Percentiles rank a stretch among this genome's conserved stretches.
Evolutionary conservation across 129 eudicot species (phyloP).

Genomic region (Artemisia annua): DNA sequence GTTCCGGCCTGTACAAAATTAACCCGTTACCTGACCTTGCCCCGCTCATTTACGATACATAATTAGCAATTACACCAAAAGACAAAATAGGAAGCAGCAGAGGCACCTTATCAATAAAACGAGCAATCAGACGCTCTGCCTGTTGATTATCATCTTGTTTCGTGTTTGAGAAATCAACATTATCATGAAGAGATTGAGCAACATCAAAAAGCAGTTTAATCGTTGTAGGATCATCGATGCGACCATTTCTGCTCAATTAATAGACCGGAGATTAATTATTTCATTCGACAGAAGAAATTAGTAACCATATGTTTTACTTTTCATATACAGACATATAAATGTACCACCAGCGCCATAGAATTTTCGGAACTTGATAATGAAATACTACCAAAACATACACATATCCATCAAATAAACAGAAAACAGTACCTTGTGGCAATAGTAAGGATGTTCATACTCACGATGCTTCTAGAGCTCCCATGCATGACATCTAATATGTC

Average conservation of each 20-base stretch:
- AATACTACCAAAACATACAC: not conserved
- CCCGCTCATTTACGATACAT: not conserved
- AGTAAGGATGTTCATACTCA: slow-evolving; percentile 64
- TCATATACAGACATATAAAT: slow-evolving; percentile 1
- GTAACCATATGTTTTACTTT: slow-evolving; percentile 1
- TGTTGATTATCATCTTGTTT: slow-evolving; percentile 67
- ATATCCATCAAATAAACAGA: not conserved
- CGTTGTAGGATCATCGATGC: slow-evolving; percentile 52
- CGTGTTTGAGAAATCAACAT: slow-evolving; percentile 49
- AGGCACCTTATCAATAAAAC: slow-evolving; percentile 66
- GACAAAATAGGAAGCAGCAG: not conserved
- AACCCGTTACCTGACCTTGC: too few relatives aligned
- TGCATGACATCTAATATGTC: slow-evolving; percentile 68
- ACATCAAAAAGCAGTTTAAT: slow-evolving; percentile 71
- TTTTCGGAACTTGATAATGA: not conserved
- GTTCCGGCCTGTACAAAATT: too few relatives aligned
- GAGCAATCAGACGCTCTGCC: slow-evolving; percentile 55
- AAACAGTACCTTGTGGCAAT: slow-evolving; percentile 65
- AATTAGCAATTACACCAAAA: slow-evolving; percentile 5
- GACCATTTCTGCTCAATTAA: slow-evolving; percentile 51
- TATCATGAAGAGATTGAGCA: slow-evolving; percentile 72
- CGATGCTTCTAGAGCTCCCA: slow-evolving; percentile 68
- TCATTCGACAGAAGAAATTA: slow-evolving; percentile 9
- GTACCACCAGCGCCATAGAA: slow-evolving; percentile 8
- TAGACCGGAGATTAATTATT: not conserved